phyloP scores from a whole-genome alignment of 169 alveolate species.

The Plasmodium vivax region DNA sequence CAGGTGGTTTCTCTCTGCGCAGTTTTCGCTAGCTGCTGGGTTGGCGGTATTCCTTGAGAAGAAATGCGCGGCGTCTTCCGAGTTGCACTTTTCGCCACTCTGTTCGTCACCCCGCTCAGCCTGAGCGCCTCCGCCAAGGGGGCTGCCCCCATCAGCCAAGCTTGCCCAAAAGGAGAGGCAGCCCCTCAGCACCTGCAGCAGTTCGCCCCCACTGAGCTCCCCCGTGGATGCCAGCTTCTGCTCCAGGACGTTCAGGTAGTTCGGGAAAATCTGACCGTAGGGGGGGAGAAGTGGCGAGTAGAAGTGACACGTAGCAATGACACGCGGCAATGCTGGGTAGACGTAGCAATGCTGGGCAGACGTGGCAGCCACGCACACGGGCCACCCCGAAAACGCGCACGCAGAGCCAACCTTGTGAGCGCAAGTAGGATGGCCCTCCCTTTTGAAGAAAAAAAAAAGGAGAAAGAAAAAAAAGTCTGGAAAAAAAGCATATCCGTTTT shows the following conservation, averaged over 20 bases:
- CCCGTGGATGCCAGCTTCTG: slow-evolving; percentile 1
- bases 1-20: not conserved
- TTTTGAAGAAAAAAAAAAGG: slow-evolving; percentile 39
- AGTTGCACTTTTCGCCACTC: not conserved
- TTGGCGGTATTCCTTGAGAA: not conserved
- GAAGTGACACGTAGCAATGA: not conserved
- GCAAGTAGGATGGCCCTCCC: not conserved
- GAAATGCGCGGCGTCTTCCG: not conserved
- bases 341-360: not conserved
- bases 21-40: not conserved
- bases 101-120: not conserved
- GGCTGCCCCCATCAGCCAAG: not conserved
- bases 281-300: not conserved
- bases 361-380: not conserved
- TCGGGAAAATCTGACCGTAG: slow-evolving; percentile 9
- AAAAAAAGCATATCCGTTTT: not conserved
- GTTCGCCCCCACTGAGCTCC: not conserved
- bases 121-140: not conserved
- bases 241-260: slow-evolving; percentile 31
- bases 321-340: not conserved
- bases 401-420: not conserved
- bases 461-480: slow-evolving; percentile 48
- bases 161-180: not conserved
- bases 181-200: not conserved
- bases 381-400: not conserved